Percentiles rank a stretch among this genome's conserved stretches.
Conservation (phyloP, 257 asterid species). For the Nicotiana benthamiana region DNA sequence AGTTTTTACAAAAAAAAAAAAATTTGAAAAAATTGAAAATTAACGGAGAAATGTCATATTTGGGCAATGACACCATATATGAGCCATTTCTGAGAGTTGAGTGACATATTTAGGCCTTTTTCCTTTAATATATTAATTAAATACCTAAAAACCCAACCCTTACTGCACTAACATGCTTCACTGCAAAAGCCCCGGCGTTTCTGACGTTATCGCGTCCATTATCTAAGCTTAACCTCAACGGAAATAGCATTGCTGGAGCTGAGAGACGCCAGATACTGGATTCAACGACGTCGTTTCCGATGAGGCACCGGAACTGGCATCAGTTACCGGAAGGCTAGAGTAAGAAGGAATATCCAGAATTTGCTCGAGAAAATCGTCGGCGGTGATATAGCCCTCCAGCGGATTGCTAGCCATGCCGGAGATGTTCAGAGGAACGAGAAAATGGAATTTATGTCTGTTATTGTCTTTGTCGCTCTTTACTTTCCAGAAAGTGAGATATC, state of each 20-base stretch:
- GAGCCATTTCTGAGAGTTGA: too few species aligned
- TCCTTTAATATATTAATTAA: too few species aligned
- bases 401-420: slow-evolving; percentile 42
- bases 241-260: slow-evolving; percentile 34
- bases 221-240: slow-evolving; percentile 54
- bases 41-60: too few species aligned
- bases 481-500: too few species aligned
- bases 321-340: slow-evolving; percentile 38
- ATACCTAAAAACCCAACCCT: too few species aligned
- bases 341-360: slow-evolving; percentile 59
- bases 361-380: slow-evolving; percentile 73
- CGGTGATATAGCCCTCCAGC: slow-evolving; percentile 39
- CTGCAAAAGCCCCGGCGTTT: slow-evolving; percentile 27
- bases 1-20: too few species aligned
- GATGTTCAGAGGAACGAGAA: neutral
- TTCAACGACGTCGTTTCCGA: slow-evolving; percentile 32
- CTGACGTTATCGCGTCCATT: slow-evolving; percentile 44
- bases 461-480: too few species aligned
- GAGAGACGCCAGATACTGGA: slow-evolving; percentile 6
- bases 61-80: too few species aligned
- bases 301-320: slow-evolving; percentile 24
- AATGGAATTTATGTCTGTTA: too few species aligned
- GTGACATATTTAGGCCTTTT: too few species aligned
- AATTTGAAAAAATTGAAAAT: too few species aligned
- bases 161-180: slow-evolving; percentile 25